Conservation (phyloP, 192 early-diverging fungal species). For the Umbelopsis sp. region DNA sequence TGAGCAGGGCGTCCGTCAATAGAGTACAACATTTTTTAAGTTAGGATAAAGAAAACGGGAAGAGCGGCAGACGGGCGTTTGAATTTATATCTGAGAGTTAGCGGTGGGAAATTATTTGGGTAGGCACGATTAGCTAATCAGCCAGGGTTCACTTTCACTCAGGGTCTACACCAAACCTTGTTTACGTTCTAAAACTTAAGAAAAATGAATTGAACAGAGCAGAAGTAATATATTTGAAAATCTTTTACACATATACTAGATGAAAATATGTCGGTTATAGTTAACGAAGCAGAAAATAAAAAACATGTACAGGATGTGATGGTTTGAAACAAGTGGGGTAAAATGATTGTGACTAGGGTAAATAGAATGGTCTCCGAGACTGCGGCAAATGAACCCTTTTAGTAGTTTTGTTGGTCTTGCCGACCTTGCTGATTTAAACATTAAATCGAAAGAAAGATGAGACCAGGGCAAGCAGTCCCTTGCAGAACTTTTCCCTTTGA, state of each 20-base stretch:
- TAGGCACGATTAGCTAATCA: neutral
- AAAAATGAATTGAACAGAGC: neutral
- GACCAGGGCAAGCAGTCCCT: too few species aligned
- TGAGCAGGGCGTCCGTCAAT: constrained; percentile 25
- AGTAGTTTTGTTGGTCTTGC: neutral
- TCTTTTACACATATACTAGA: neutral
- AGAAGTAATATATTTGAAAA: constrained; percentile 14
- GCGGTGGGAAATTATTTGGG: constrained; percentile 8
- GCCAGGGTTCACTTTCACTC: neutral
- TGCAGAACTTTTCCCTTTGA: too few species aligned
- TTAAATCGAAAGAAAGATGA: too few species aligned
- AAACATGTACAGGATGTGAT: constrained; percentile 5
- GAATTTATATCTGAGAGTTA: neutral
- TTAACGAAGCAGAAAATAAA: constrained; percentile 1
- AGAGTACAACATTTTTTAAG: neutral
- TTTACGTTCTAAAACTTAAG: neutral
- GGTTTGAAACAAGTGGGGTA: neutral
- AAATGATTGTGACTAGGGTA: neutral
- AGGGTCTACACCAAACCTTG: constrained; percentile 15
- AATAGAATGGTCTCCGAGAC: neutral
- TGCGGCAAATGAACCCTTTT: neutral
- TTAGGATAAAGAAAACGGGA: neutral
- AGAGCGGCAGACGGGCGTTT: neutral
- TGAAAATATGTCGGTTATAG: constrained; percentile 4
- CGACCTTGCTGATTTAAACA: too few species aligned